These are phyloP conservation scores for Saccharomycopsis guyanensis DNA, from an alignment of 805 yeast species.

Conservation along the genomic window DNA sequence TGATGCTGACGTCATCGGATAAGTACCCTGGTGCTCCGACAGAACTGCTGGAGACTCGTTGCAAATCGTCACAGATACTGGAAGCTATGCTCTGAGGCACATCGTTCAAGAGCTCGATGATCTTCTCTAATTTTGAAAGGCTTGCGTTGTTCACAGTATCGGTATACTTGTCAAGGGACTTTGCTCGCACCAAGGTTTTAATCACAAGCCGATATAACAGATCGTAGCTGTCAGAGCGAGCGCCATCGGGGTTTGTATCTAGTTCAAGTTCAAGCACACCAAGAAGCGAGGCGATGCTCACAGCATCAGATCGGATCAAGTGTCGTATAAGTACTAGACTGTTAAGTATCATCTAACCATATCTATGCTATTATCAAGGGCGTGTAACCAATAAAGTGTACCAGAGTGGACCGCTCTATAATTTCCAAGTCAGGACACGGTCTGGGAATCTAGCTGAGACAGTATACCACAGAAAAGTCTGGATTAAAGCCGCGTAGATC, in stretches of 20 bases:
- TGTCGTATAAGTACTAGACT: constrained; percentile 12
- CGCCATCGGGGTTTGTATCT: background rate
- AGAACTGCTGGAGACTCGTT: background rate
- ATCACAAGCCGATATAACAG: constrained; percentile 7
- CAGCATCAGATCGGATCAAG: constrained; percentile 4
- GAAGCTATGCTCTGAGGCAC: background rate
- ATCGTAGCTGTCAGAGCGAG: background rate
- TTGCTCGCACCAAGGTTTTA: constrained; percentile 4
- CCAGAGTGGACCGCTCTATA: too few relatives aligned
- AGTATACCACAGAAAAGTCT: too few relatives aligned
- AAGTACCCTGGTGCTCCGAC: background rate
- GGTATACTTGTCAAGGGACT: constrained; percentile 3
- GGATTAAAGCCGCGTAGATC: too few relatives aligned
- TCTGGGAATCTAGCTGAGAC: too few relatives aligned
- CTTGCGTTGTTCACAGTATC: constrained; percentile 7
- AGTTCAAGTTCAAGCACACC: constrained; percentile 3
- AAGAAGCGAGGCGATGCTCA: constrained; percentile 1
- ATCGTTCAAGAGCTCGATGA: constrained; percentile 5
- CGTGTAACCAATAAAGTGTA: too few relatives aligned
- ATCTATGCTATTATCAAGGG: too few relatives aligned
- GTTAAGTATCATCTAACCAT: constrained; percentile 15
- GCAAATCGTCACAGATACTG: background rate
- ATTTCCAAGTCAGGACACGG: too few relatives aligned
- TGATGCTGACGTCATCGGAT: background rate
- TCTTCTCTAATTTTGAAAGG: constrained; percentile 6